Conservation (phyloP, 345 rosid genomes). For the Lepidium aucheri region DNA sequence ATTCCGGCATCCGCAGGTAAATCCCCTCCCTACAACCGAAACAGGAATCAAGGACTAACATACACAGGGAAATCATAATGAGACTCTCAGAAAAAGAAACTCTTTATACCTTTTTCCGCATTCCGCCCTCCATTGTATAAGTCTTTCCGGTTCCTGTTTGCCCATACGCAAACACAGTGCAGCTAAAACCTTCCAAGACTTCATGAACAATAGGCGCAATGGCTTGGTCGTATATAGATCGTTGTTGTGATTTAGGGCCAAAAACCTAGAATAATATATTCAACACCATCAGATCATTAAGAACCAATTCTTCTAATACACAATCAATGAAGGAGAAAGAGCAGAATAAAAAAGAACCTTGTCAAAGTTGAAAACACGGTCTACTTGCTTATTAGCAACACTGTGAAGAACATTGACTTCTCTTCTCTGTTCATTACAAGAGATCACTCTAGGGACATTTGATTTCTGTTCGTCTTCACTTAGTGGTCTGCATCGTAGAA, state of each 20-base stretch:
- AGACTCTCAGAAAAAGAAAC: not conserved
- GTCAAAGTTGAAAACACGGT: slow-evolving; percentile 73
- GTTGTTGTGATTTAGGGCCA: slow-evolving; percentile 88
- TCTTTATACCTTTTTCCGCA: slow-evolving; percentile 64
- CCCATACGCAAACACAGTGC: slow-evolving; percentile 92
- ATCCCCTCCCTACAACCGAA: slow-evolving; percentile 60
- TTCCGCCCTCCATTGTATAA: slow-evolving; percentile 93
- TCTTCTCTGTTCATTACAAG: slow-evolving; percentile 65
- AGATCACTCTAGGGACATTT: slow-evolving; percentile 50
- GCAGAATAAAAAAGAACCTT: slow-evolving; percentile 35
- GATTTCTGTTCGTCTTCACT: slow-evolving; percentile 73
- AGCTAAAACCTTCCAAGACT: slow-evolving; percentile 90
- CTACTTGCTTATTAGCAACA: slow-evolving; percentile 72
- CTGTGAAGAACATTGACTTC: slow-evolving; percentile 74
- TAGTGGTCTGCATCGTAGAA: slow-evolving; percentile 81
- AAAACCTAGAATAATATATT: slow-evolving; percentile 47
- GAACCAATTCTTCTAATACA: not conserved
- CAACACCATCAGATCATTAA: not conserved
- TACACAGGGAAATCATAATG: not conserved
- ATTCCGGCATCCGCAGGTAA: slow-evolving; percentile 90
- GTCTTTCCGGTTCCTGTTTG: slow-evolving; percentile 93
- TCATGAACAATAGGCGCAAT: slow-evolving; percentile 78
- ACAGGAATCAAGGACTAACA: not conserved
- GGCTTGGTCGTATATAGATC: slow-evolving; percentile 91
- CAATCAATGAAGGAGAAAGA: not conserved